A percentile compares a stretch with the other conserved stretches of the same genome.
These are phyloP conservation scores for Hypoxylon crocopeplum DNA, from an alignment of 495 filamentous ascomycete species.

Conservation along the genomic window DNA sequence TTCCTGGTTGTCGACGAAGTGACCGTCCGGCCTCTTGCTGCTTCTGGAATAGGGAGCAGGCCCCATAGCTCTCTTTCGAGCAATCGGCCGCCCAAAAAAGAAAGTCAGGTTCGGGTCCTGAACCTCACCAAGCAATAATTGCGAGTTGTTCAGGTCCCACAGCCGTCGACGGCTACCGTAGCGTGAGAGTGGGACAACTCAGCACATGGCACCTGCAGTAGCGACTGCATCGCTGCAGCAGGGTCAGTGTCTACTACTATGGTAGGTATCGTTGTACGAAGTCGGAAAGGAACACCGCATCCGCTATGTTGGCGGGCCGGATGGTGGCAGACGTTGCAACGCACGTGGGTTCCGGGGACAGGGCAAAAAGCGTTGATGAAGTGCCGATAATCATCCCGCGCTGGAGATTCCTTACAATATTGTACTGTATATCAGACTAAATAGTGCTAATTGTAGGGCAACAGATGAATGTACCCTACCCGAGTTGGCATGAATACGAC, in stretches of 20 bases:
- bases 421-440: too few relatives aligned
- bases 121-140: constrained; percentile 6
- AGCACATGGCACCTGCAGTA: constrained; percentile 40
- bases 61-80: constrained; percentile 7
- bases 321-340: constrained; percentile 29
- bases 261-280: constrained; percentile 25
- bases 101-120: constrained; percentile 1
- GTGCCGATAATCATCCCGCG: constrained; percentile 31
- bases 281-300: constrained; percentile 34
- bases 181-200: constrained; percentile 35
- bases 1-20: constrained; percentile 7
- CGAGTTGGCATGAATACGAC: background rate
- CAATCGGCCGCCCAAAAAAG: constrained; percentile 11
- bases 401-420: background rate
- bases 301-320: constrained; percentile 30
- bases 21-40: constrained; percentile 13
- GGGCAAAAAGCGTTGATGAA: constrained; percentile 24
- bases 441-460: too few relatives aligned
- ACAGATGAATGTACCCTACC: constrained; percentile 12
- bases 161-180: constrained; percentile 7
- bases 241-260: constrained; percentile 15
- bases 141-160: background rate
- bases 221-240: constrained; percentile 34
- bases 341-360: constrained; percentile 31
- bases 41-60: constrained; percentile 11